Evolutionary conservation across 2,329 filamentous ascomycete genomes (phyloP).

Genomic region (Penicillium polonicum): DNA sequence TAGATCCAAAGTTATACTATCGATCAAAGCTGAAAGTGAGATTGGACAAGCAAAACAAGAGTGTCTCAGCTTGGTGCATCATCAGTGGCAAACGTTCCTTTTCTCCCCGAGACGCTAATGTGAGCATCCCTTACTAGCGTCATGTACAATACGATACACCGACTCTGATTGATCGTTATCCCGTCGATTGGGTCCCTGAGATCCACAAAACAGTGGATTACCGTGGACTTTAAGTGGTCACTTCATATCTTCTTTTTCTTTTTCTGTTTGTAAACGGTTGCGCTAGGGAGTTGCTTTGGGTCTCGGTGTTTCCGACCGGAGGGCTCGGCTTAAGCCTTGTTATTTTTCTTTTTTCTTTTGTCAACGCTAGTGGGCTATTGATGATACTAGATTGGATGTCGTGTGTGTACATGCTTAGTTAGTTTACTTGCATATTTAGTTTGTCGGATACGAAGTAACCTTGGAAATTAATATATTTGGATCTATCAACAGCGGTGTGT

Average conservation of each 20-base stretch:
- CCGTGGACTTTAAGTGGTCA: not conserved
- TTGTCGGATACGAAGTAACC: not conserved
- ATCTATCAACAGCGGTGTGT: slow-evolving; percentile 18
- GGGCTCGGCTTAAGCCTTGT: slow-evolving; percentile 13
- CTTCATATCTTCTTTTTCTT: not conserved
- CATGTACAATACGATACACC: slow-evolving; percentile 13
- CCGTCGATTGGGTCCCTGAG: slow-evolving; percentile 9
- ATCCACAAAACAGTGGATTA: slow-evolving; percentile 8
- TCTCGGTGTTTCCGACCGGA: slow-evolving; percentile 23
- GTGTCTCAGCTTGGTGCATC: slow-evolving; percentile 10
- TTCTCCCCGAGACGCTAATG: slow-evolving; percentile 23
- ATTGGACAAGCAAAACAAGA: not conserved
- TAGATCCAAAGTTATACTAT: not conserved
- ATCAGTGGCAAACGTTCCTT: slow-evolving; percentile 23
- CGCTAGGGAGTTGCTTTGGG: slow-evolving; percentile 26
- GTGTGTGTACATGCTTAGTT: not conserved
- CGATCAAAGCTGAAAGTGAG: not conserved
- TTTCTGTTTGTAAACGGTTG: slow-evolving; percentile 17
- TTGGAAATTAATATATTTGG: not conserved
- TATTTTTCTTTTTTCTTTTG: not conserved
- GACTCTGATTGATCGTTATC: slow-evolving; percentile 5
- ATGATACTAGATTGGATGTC: not conserved
- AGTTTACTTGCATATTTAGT: not conserved
- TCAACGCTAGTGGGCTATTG: not conserved
- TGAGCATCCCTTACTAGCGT: slow-evolving; percentile 21